Percentiles rank a stretch among this genome's conserved stretches.
These are phyloP conservation scores for Cucurbita ficifolia DNA, from an alignment of 306 rosid species.

Conservation along the genomic window DNA sequence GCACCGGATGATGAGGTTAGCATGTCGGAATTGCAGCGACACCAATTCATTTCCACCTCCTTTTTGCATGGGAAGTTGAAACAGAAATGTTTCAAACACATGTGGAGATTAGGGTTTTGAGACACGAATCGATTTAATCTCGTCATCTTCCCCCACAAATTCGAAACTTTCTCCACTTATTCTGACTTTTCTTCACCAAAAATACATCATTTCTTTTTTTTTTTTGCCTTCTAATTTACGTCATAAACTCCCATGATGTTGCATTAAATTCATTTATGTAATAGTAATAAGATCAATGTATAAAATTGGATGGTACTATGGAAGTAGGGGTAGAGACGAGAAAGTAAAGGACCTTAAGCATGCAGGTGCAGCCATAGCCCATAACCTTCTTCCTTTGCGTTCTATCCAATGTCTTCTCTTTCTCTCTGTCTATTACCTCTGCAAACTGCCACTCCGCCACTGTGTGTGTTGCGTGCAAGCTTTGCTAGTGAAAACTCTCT, in stretches of 20 bases:
- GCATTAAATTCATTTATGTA: no score
- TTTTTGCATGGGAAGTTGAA: conserved; percentile 1
- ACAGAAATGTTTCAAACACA: not conserved
- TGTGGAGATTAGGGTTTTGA: conserved; percentile 7
- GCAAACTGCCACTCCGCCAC: not conserved
- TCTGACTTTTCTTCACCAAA: no score
- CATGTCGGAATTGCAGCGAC: conserved; percentile 32
- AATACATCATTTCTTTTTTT: not conserved
- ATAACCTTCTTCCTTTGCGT: not conserved
- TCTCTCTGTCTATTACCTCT: not conserved
- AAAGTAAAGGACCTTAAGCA: not conserved
- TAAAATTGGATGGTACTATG: not conserved
- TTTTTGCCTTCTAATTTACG: not conserved
- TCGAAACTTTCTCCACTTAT: conserved; percentile 12
- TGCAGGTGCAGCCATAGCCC: not conserved
- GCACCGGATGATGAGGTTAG: conserved; percentile 7
- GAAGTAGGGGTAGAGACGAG: not conserved
- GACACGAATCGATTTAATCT: not conserved
- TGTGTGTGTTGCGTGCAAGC: conserved; percentile 16
- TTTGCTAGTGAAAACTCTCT: conserved; percentile 10
- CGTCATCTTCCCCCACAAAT: conserved; percentile 2
- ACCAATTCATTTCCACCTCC: not conserved
- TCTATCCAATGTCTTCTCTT: not conserved
- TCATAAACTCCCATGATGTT: not conserved
- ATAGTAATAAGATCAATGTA: no score